Conservation (phyloP, 1,284 basidiomycete genomes). For the Boletellus deceptivus region DNA sequence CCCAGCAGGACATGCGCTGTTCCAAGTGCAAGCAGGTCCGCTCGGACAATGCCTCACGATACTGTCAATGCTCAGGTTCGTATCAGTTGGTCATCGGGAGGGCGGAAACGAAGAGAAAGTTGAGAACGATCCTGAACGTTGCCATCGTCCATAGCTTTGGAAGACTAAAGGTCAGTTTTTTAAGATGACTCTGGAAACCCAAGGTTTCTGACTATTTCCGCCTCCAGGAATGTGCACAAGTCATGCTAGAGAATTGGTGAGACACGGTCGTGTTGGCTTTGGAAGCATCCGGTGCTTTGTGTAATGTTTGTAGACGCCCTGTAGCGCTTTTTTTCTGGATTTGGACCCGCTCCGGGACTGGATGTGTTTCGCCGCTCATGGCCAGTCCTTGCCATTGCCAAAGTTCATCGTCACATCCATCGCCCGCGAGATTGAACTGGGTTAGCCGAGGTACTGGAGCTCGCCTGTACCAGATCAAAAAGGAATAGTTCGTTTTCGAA, state of each 20-base stretch:
- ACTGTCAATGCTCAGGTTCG: constrained; percentile 86
- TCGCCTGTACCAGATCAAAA: too few species aligned
- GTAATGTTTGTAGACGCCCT: not conserved
- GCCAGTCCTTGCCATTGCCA: too few species aligned
- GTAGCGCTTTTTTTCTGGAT: too few species aligned
- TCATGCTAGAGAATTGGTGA: constrained; percentile 47
- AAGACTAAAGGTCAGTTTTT: constrained; percentile 58
- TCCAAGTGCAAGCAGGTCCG: constrained; percentile 86
- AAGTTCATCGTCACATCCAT: too few species aligned
- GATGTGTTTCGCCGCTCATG: too few species aligned
- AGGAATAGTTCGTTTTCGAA: too few species aligned
- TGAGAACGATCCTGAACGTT: constrained; percentile 81
- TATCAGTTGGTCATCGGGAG: constrained; percentile 73
- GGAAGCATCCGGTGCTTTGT: not conserved
- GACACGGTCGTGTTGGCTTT: not conserved
- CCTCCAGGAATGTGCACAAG: constrained; percentile 54
- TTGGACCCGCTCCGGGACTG: too few species aligned
- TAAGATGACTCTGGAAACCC: not conserved
- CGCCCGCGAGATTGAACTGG: too few species aligned
- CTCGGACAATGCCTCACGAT: constrained; percentile 80
- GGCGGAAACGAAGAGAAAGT: constrained; percentile 63
- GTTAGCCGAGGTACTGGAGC: too few species aligned
- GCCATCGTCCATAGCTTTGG: constrained; percentile 68
- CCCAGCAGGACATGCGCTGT: constrained; percentile 90
- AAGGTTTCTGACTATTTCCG: constrained; percentile 8